Evolutionary conservation across 345 rosid species (phyloP).

Genomic region (Limnanthes douglasii): DNA sequence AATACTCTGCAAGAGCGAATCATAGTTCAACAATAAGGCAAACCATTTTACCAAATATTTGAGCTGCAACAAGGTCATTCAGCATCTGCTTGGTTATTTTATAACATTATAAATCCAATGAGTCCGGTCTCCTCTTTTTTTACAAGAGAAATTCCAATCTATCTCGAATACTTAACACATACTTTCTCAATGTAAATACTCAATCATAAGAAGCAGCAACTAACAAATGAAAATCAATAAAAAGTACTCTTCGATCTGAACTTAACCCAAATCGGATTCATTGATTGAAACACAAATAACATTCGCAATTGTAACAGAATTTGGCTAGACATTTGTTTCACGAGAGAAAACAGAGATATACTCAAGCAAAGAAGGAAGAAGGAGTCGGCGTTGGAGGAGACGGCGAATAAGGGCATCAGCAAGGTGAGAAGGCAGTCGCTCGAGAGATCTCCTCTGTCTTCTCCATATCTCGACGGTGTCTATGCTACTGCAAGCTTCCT

Average conservation of each 20-base stretch:
- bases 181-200: too few relatives aligned
- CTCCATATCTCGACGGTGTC: constrained; percentile 65
- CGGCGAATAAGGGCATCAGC: constrained; percentile 58
- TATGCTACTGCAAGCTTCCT: constrained; percentile 47
- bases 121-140: too few relatives aligned
- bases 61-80: not conserved
- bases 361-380: constrained; percentile 90
- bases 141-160: too few relatives aligned
- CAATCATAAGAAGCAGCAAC: too few relatives aligned
- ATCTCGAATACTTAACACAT: too few relatives aligned
- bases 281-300: too few relatives aligned
- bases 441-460: constrained; percentile 56
- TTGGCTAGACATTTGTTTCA: too few relatives aligned
- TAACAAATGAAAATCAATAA: too few relatives aligned
- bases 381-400: constrained; percentile 57
- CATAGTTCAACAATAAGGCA: not conserved
- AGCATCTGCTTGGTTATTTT: not conserved
- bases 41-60: not conserved
- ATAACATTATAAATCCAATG: too few relatives aligned
- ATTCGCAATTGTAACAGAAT: too few relatives aligned
- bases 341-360: constrained; percentile 10
- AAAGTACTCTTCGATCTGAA: too few relatives aligned
- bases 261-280: too few relatives aligned
- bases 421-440: constrained; percentile 59
- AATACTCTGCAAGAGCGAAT: constrained; percentile 33